phyloP scores from a whole-genome alignment of 371 early-diverging fungal species.

The Funneliformis caledonium region DNA sequence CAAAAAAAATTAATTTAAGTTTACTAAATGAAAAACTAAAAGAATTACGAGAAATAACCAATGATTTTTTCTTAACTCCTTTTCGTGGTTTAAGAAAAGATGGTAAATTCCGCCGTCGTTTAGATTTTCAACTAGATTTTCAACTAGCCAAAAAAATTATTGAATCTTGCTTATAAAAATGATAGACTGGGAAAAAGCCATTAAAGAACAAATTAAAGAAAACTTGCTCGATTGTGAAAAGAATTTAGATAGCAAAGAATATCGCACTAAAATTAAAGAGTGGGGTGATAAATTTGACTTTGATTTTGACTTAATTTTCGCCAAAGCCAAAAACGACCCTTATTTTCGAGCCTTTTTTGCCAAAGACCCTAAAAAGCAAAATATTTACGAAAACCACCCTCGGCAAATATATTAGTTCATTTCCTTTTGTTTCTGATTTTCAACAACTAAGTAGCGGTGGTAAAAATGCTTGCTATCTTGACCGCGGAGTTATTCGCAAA shows the following conservation, averaged over 20 bases:
- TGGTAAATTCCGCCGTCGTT: background rate
- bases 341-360: background rate
- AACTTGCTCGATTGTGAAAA: background rate
- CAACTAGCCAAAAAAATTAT: background rate
- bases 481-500: background rate
- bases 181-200: background rate
- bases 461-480: too few relatives aligned
- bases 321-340: background rate
- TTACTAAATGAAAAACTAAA: too few relatives aligned
- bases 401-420: background rate
- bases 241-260: background rate
- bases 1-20: too few relatives aligned
- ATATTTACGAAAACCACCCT: background rate
- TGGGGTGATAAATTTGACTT: background rate
- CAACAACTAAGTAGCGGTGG: too few relatives aligned
- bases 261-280: background rate
- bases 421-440: too few relatives aligned
- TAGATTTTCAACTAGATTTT: slow-evolving; percentile 11
- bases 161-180: slow-evolving; percentile 1
- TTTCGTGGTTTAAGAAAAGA: background rate
- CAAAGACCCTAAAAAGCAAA: slow-evolving; percentile 11
- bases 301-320: background rate
- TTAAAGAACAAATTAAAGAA: background rate
- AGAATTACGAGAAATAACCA: too few relatives aligned
- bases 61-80: background rate